Percentiles rank a stretch among this genome's conserved stretches.
phyloP scores from a whole-genome alignment of 495 filamentous ascomycete genomes.

The Penicillium cinerascens region DNA sequence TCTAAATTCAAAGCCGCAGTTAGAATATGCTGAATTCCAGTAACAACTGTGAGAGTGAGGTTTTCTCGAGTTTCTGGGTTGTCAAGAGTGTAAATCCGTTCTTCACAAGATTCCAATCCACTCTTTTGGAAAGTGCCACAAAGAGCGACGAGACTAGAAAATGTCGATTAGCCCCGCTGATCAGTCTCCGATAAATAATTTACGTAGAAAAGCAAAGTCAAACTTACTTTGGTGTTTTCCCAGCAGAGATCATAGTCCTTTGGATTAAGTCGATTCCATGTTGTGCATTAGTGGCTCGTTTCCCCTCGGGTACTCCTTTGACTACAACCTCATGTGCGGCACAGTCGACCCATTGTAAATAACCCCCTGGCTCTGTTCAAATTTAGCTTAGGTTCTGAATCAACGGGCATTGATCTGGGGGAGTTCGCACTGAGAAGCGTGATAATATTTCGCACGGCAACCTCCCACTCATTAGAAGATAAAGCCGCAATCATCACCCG shows the following conservation, averaged over 20 bases:
- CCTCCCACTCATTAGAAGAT: slow-evolving; percentile 3
- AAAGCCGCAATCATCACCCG: slow-evolving; percentile 3
- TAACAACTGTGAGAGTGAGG: background rate
- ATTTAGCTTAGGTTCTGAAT: too few species aligned
- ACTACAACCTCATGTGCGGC: slow-evolving; percentile 1
- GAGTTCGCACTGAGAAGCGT: background rate
- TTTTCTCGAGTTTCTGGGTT: background rate
- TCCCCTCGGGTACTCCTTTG: background rate
- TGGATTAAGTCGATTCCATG: background rate
- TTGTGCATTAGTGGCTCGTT: background rate
- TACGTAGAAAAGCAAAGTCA: background rate
- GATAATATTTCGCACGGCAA: slow-evolving; percentile 3
- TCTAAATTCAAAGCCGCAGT: too few species aligned
- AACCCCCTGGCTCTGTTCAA: background rate
- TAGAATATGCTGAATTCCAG: background rate
- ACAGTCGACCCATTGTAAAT: slow-evolving; percentile 2
- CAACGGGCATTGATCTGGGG: too few species aligned
- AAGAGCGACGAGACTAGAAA: too few species aligned
- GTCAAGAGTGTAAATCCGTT: background rate
- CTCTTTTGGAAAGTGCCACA: slow-evolving; percentile 1
- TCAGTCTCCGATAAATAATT: too few species aligned
- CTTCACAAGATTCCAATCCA: slow-evolving; percentile 2
- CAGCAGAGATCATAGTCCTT: background rate
- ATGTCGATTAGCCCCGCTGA: too few species aligned
- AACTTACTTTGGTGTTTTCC: slow-evolving; percentile 4